These are phyloP conservation scores for Colletotrichum chrysophilum DNA, from an alignment of 2,329 filamentous ascomycete species.

Conservation along the genomic window DNA sequence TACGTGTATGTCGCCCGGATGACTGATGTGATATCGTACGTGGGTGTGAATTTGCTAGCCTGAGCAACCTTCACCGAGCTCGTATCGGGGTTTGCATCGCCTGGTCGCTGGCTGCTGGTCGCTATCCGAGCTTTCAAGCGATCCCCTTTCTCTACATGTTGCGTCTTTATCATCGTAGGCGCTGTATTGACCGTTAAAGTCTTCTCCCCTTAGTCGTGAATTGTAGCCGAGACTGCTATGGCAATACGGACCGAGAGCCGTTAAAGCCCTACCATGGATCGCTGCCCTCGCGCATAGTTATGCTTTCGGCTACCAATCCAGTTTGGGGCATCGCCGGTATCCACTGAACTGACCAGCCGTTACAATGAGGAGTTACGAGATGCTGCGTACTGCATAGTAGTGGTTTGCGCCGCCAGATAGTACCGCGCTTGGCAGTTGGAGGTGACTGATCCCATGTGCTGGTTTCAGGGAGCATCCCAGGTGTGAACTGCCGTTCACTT, in stretches of 20 bases:
- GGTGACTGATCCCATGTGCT: neutral
- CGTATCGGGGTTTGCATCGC: neutral
- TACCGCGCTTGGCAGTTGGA: neutral
- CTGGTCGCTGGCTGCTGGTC: neutral
- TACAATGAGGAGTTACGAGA: neutral
- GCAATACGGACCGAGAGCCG: neutral
- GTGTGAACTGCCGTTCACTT: neutral
- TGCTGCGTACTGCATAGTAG: neutral
- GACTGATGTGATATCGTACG: neutral
- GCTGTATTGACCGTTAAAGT: neutral
- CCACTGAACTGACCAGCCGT: neutral
- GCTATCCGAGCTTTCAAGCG: neutral
- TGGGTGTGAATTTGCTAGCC: neutral
- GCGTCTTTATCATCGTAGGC: neutral
- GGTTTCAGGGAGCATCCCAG: neutral
- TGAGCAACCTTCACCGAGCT: neutral
- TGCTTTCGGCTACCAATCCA: neutral
- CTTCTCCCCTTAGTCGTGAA: neutral
- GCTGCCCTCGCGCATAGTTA: neutral
- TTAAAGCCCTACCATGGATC: neutral
- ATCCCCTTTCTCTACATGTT: neutral
- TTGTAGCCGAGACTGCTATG: neutral
- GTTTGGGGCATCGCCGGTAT: neutral
- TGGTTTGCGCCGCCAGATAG: neutral
- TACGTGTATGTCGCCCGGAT: neutral